Percentiles rank a stretch among this genome's conserved stretches.
Conservation (phyloP, 768 basidiomycete species). For the Xerocomellus amylosporus region DNA sequence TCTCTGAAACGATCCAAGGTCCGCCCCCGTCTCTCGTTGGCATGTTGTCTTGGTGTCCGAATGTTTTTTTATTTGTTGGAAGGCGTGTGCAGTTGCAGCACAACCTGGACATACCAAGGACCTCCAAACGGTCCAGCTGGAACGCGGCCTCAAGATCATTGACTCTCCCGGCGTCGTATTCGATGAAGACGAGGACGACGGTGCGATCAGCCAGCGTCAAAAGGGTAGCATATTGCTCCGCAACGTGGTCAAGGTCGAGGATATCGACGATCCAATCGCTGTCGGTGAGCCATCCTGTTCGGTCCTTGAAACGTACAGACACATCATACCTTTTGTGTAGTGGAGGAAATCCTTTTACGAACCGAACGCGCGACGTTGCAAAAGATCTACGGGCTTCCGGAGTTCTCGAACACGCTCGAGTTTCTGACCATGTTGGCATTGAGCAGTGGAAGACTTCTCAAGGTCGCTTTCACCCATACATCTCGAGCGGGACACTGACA, state of each 20-base stretch:
- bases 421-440: slow-evolving; percentile 91
- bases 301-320: too few species aligned
- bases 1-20: slow-evolving; percentile 84
- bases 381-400: slow-evolving; percentile 83
- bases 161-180: slow-evolving; percentile 99
- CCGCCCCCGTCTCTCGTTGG: slow-evolving; percentile 6
- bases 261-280: slow-evolving; percentile 85
- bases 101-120: slow-evolving; percentile 94
- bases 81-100: slow-evolving; percentile 93
- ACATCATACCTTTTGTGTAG: slow-evolving; percentile 36
- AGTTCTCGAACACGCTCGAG: slow-evolving; percentile 67
- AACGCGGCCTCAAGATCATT: slow-evolving; percentile 87
- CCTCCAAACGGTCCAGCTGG: slow-evolving; percentile 86
- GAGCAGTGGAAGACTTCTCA: slow-evolving; percentile 76
- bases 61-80: background rate
- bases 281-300: slow-evolving; percentile 57
- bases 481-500: background rate
- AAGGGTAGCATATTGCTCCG: slow-evolving; percentile 67
- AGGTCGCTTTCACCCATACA: slow-evolving; percentile 43
- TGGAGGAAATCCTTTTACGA: slow-evolving; percentile 80
- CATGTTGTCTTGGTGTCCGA: background rate
- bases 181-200: slow-evolving; percentile 65
- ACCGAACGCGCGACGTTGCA: slow-evolving; percentile 70
- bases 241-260: slow-evolving; percentile 89
- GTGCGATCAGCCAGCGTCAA: slow-evolving; percentile 44